phyloP scores from a whole-genome alignment of 129 eudicot species.

The Rutidosis leptorrhynchoides region DNA sequence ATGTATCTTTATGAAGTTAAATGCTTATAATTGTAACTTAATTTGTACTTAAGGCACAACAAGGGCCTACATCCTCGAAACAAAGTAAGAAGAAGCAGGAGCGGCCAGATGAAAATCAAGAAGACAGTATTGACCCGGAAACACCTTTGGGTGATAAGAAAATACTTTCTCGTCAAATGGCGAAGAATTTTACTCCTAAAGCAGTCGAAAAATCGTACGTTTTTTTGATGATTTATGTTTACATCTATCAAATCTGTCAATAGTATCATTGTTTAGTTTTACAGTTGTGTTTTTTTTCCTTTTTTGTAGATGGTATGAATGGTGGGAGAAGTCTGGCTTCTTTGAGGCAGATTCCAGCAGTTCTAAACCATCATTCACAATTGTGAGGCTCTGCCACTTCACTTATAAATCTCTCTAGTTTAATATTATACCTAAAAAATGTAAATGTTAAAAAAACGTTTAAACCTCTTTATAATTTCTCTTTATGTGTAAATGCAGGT shows the following conservation, averaged over 20 bases:
- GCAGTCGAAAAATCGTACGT: constrained; percentile 93
- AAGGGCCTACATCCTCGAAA: constrained; percentile 48
- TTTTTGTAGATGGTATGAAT: constrained; percentile 74
- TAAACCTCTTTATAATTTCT: background rate
- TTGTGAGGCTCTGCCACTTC: constrained; percentile 55
- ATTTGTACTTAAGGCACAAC: constrained; percentile 56
- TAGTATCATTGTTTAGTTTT: background rate
- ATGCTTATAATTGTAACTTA: background rate
- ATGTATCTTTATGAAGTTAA: background rate
- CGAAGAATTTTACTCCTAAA: constrained; percentile 66
- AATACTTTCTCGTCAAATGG: constrained; percentile 71
- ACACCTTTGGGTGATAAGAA: constrained; percentile 88
- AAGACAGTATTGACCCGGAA: constrained; percentile 79
- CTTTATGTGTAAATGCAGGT: constrained; percentile 51
- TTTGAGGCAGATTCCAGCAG: constrained; percentile 79
- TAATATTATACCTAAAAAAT: background rate
- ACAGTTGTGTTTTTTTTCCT: too few relatives aligned
- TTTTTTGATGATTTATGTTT: background rate
- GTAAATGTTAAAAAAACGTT: background rate
- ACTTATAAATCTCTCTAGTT: background rate
- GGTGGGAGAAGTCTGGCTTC: constrained; percentile 90
- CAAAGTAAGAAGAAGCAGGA: constrained; percentile 53
- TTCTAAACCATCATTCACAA: constrained; percentile 74
- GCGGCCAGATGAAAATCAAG: constrained; percentile 60
- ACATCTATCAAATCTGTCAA: background rate